A percentile compares a stretch with the other conserved stretches of the same genome.
Conservation (phyloP, 768 basidiomycete genomes). For the Lactarius pseudohatsudake region DNA sequence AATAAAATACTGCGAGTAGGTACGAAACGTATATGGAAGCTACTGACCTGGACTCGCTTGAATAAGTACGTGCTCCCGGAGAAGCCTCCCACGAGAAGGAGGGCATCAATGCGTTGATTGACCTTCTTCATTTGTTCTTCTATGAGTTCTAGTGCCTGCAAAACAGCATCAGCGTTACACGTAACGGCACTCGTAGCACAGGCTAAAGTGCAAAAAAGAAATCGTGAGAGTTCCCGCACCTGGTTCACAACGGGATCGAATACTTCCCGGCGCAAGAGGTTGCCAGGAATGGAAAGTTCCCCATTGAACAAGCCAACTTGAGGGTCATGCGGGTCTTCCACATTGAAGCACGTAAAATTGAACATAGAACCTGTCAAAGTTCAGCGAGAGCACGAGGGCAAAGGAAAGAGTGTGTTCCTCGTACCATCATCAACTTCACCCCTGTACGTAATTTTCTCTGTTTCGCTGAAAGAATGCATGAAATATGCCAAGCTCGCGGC, state of each 20-base stretch:
- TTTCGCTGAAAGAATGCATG: constrained; percentile 87
- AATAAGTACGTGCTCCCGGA: constrained; percentile 84
- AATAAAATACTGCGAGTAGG: constrained; percentile 23
- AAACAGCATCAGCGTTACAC: constrained; percentile 10
- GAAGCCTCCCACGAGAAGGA: constrained; percentile 90
- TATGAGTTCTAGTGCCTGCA: constrained; percentile 74
- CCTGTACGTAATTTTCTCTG: constrained; percentile 76
- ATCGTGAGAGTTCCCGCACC: constrained; percentile 41
- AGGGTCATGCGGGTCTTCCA: constrained; percentile 78
- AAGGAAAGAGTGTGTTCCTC: constrained; percentile 28
- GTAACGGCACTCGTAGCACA: constrained; percentile 7
- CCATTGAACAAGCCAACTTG: constrained; percentile 79
- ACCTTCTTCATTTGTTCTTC: constrained; percentile 70
- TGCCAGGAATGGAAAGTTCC: constrained; percentile 80
- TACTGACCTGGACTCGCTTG: constrained; percentile 67
- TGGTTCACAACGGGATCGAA: constrained; percentile 86
- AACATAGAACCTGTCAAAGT: constrained; percentile 66
- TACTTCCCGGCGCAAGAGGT: constrained; percentile 74
- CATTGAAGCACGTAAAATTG: constrained; percentile 89
- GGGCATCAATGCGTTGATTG: constrained; percentile 73
- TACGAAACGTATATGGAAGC: constrained; percentile 9
- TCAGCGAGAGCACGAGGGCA: constrained; percentile 9
- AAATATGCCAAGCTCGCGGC: constrained; percentile 80
- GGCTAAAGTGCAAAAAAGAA: not conserved
- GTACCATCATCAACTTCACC: constrained; percentile 76